phyloP scores from a whole-genome alignment of 164 flowering plant species.

The Dillenia turbinata region DNA sequence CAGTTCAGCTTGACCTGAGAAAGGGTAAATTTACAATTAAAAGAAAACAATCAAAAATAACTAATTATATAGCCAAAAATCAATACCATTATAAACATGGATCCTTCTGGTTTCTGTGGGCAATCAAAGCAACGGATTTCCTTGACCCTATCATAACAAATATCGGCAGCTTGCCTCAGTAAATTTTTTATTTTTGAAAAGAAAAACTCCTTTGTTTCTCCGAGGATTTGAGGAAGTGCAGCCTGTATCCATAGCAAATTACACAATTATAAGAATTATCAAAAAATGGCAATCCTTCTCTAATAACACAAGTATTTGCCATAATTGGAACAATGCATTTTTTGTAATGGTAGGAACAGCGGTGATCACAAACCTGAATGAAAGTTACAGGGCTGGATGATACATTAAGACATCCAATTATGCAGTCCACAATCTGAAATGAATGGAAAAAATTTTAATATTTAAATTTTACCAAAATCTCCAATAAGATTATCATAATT shows the following conservation, averaged over 20 bases:
- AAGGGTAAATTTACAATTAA: background rate
- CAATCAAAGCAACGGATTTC: too few relatives aligned
- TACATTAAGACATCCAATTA: slow-evolving; percentile 59
- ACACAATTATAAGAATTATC: too few relatives aligned
- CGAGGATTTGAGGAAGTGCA: slow-evolving; percentile 63
- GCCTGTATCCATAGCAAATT: slow-evolving; percentile 38
- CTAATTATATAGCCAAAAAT: too few relatives aligned
- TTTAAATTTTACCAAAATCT: too few relatives aligned
- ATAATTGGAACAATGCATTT: background rate
- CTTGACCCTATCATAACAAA: slow-evolving; percentile 23
- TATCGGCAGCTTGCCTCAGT: slow-evolving; percentile 44
- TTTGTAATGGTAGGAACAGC: too few relatives aligned
- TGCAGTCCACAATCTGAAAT: slow-evolving; percentile 50
- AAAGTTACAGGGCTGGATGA: slow-evolving; percentile 77
- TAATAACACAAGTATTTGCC: background rate
- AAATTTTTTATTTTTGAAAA: slow-evolving; percentile 34
- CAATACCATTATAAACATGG: slow-evolving; percentile 83
- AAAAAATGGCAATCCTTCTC: too few relatives aligned
- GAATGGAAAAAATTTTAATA: background rate
- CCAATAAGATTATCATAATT: too few relatives aligned
- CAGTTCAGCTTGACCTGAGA: slow-evolving; percentile 58
- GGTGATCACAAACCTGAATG: slow-evolving; percentile 47
- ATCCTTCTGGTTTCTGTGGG: slow-evolving; percentile 49
- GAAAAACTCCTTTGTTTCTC: slow-evolving; percentile 48
- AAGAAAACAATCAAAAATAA: background rate